Base-by-base conservation (phyloP, 441 rosid genomes). In the Melastoma candidum region DNA sequence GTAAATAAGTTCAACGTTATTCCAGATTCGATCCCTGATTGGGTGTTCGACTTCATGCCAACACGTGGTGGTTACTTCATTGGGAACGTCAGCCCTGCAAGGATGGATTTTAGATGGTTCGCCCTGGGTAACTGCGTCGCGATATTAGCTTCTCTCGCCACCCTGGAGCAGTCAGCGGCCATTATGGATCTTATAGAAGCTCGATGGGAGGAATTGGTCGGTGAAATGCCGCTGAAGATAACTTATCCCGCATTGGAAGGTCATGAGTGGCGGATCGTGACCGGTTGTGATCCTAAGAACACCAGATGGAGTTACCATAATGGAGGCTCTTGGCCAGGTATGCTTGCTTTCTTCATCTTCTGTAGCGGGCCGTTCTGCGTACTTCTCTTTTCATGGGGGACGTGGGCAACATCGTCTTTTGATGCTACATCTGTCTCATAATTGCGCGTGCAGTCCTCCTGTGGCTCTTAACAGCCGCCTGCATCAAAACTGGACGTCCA, bases 41-140 rank as follows among this genome's bases (percentile, higher is more conserved):
- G 57, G 57, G 57, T 53, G 5, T 53, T 53, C 39, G 57, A 53
- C 44, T 53, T 53, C 44, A 53, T 53, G 57, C 57, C 57, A 22
- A 32, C 44, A 1, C 47, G 41, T 13, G 47, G 57, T 7, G 57
- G 57, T 43, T 53, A 53, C 44, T 53, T 53, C 44, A 39, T 53
- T 14, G 57, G 57, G 26, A 53, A 53, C 24, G 57, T 53, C 26
- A 53, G 57, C 39, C 57, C 57, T 12, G 47, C 57, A 4, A 53
- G 46, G 57, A 53, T 53, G 57, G 57, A 53, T 25, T 53, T 53
- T 53, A 53, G 57, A 53, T 53, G 57, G 47, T 53, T 39, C 11
- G 57, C 47, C 46, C n/a, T 53, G 57, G 57, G 57, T 26, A 53
- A 53, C 44, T 53, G 57, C 26, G 4, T 54, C n/a, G 58, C 48